Evolutionary conservation across 2,329 filamentous ascomycete species (phyloP), one percentile per base, ranked within the genome.

Genomic region (Clonostachys rosea): DNA sequence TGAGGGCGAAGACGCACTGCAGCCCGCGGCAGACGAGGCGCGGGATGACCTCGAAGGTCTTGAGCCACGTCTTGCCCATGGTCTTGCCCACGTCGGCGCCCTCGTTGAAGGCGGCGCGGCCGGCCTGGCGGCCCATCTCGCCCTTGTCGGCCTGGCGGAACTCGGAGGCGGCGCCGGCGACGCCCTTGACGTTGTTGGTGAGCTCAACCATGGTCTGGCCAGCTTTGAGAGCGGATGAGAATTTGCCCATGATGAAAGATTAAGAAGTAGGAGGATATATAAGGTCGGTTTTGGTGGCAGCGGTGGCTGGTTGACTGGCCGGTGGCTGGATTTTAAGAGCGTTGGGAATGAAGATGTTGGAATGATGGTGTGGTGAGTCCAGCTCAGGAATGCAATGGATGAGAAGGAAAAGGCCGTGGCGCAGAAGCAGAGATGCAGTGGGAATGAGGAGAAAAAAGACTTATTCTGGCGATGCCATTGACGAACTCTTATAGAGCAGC

Each of bases 1-100:
- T 77, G 49, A 91, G 67, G 42, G 79, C 87, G 56, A 89, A 75
- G 58, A 88, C 67, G 59, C 91, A 79, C 59, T 91, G 87, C 34
- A 87, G 63, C 57, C 83, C 73, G 51, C 87, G 85, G 14, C 84
- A 69, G 49, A 76, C 52, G 42, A 74, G 63, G 52, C 79, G 79
- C 34, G 71, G 65, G 46, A 79, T 53, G 40, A 63, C 66, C 54
- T 74, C 71, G 48, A 72, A 74, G 1, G 69, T 62, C 57, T 71
- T 70, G 53, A 75, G 59, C 57, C 69, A 71, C 16, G 71, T 67
- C 52, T 70, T 69, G 47, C 67, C 68, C 57, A 67, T 62, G 12
- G 63, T 64, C 56, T 71, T 73, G 58, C 69, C 69, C 4, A 56
- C 58, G 5, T 61, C 61, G 43, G 64, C 55, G 20, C 63, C 64